Conservation (phyloP, 2,329 filamentous ascomycete species). For the Fusarium sp. region DNA sequence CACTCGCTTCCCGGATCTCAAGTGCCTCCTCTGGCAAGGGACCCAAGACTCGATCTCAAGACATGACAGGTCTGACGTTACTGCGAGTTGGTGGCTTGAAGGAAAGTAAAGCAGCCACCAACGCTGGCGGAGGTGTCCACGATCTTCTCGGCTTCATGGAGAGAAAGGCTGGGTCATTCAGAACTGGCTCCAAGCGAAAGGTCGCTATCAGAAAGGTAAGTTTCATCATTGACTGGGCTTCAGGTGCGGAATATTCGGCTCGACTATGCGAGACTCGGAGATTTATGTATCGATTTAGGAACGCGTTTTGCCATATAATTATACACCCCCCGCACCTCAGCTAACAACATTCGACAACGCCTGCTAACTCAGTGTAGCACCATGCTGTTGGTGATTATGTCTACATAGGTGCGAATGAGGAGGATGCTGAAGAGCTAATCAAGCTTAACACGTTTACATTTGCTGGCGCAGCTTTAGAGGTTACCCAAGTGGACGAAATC, state of each 20-base stretch:
- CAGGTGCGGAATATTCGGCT: slow-evolving; percentile 46
- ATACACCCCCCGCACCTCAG: slow-evolving; percentile 38
- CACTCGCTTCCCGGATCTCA: slow-evolving; percentile 53
- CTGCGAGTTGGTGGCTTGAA: slow-evolving; percentile 72
- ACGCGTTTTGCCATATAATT: slow-evolving; percentile 36
- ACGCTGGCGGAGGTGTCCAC: slow-evolving; percentile 74
- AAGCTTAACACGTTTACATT: slow-evolving; percentile 78
- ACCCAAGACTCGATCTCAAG: slow-evolving; percentile 42
- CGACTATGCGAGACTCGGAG: slow-evolving; percentile 38
- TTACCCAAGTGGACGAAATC: slow-evolving; percentile 63
- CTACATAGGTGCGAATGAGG: slow-evolving; percentile 74
- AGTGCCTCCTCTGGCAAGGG: slow-evolving; percentile 46
- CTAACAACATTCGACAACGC: slow-evolving; percentile 51
- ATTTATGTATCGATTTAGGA: slow-evolving; percentile 38
- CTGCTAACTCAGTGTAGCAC: slow-evolving; percentile 80
- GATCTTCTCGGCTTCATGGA: slow-evolving; percentile 77
- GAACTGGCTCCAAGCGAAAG: slow-evolving; percentile 60
- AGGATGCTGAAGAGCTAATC: slow-evolving; percentile 72
- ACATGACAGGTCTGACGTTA: slow-evolving; percentile 47
- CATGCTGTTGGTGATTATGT: slow-evolving; percentile 76
- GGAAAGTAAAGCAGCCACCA: slow-evolving; percentile 75
- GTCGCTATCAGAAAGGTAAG: slow-evolving; percentile 84
- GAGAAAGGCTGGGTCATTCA: slow-evolving; percentile 73
- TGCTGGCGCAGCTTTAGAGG: slow-evolving; percentile 72
- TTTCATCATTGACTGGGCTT: slow-evolving; percentile 55